These are phyloP conservation scores for Blepharisma japonicum DNA, from an alignment of 73 alveolate species.

Conservation along the genomic window DNA sequence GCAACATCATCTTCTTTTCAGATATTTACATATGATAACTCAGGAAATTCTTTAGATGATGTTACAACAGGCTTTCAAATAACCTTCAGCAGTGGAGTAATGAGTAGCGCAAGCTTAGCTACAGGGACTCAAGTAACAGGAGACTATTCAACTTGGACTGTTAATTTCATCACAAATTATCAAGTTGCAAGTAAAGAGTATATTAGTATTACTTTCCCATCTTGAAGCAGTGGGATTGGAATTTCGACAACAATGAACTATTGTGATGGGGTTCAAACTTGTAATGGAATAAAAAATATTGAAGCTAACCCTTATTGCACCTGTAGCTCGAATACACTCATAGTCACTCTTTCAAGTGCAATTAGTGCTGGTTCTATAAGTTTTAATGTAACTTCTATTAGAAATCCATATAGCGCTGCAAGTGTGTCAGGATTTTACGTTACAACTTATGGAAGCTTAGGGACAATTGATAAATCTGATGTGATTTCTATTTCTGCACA, in stretches of 20 bases:
- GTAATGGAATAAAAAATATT: neutral
- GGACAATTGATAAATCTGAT: no score
- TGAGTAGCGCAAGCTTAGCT: no score
- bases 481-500: no score
- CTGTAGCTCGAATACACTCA: neutral
- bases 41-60: no score
- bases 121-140: no score
- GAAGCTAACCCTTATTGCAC: neutral
- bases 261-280: neutral
- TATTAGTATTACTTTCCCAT: neutral
- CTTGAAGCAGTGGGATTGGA: neutral
- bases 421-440: neutral
- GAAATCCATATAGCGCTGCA: slow-evolving; percentile 7
- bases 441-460: neutral
- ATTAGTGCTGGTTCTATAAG: neutral
- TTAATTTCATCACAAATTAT: neutral
- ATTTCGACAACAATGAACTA: neutral
- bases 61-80: no score
- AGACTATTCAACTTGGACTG: neutral
- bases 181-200: neutral
- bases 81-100: no score
- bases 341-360: neutral
- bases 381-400: neutral
- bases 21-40: no score
- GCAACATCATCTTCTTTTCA: no score